Evolutionary conservation across 1,139 yeast species (phyloP).

Genomic region (Kluyveromyces sp.): DNA sequence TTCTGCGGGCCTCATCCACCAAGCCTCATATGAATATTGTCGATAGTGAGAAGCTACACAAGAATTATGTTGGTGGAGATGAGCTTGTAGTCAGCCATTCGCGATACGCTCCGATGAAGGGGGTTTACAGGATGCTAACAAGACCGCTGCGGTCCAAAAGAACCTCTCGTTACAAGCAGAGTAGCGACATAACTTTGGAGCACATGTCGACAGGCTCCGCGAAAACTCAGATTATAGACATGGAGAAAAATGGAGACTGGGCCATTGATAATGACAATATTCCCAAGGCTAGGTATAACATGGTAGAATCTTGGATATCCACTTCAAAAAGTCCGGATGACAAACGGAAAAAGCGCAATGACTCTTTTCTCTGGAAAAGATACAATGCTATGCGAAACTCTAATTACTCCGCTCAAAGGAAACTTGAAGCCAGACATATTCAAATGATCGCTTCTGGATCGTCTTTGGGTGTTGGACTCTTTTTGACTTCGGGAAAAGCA

Average conservation of each 20-base stretch:
- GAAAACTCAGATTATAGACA: constrained; percentile 12
- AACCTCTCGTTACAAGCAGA: too few species aligned
- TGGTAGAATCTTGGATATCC: constrained; percentile 3
- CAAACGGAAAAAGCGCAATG: not conserved
- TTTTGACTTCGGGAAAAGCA: constrained; percentile 67
- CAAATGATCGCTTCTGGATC: constrained; percentile 80
- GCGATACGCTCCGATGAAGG: not conserved
- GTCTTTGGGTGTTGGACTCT: constrained; percentile 73
- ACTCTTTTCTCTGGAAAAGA: not conserved
- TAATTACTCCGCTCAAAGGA: constrained; percentile 38
- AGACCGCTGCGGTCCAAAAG: not conserved
- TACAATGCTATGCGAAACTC: not conserved
- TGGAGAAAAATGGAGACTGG: constrained; percentile 11
- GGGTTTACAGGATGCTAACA: not conserved
- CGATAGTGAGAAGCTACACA: constrained; percentile 13
- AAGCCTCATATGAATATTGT: constrained; percentile 17
- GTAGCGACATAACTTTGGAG: not conserved
- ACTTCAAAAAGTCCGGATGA: not conserved
- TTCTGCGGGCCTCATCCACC: constrained; percentile 14
- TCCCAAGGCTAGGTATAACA: not conserved
- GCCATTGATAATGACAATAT: constrained; percentile 7
- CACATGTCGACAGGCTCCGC: constrained; percentile 1
- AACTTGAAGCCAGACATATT: constrained; percentile 59
- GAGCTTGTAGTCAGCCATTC: constrained; percentile 5
- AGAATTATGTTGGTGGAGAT: constrained; percentile 15